Evolutionary conservation across 306 rosid species (phyloP).

Genomic region (Fragaria ananassa): DNA sequence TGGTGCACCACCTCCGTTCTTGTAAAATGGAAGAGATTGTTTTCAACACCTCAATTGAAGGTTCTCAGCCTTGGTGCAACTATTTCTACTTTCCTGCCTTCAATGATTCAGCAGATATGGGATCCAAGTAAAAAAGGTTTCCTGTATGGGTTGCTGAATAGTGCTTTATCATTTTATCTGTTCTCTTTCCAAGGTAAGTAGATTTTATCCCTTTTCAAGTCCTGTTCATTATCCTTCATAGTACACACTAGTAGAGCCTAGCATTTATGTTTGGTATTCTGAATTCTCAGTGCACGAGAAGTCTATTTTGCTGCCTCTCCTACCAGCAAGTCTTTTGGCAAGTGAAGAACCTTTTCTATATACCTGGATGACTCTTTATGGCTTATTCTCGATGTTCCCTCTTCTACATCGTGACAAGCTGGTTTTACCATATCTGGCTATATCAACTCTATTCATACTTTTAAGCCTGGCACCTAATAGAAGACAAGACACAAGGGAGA

Average conservation of each 20-base stretch:
- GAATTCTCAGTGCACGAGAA: constrained; percentile 79
- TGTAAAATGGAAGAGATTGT: constrained; percentile 86
- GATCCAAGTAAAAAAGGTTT: constrained; percentile 73
- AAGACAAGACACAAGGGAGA: constrained; percentile 25
- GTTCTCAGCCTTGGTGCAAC: constrained; percentile 69
- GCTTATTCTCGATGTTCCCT: constrained; percentile 86
- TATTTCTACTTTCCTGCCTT: constrained; percentile 67
- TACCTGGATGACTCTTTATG: constrained; percentile 50
- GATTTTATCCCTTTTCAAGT: not conserved
- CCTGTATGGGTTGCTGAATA: constrained; percentile 72
- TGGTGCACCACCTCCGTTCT: constrained; percentile 89
- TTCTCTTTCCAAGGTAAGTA: constrained; percentile 89
- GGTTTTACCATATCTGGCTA: constrained; percentile 58
- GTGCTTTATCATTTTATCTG: constrained; percentile 80
- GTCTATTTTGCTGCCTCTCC: constrained; percentile 83
- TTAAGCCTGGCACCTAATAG: constrained; percentile 36
- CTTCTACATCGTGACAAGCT: constrained; percentile 63
- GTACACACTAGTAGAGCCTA: not conserved
- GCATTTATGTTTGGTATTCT: constrained; percentile 12
- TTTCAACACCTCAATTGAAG: constrained; percentile 57
- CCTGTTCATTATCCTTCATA: not conserved
- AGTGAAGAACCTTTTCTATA: constrained; percentile 65
- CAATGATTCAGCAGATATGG: constrained; percentile 82
- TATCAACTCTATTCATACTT: constrained; percentile 51
- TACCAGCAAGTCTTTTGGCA: constrained; percentile 83